These are phyloP conservation scores for Tagetes patula DNA, from an alignment of 129 eudicot genomes.

Conservation along the genomic window DNA sequence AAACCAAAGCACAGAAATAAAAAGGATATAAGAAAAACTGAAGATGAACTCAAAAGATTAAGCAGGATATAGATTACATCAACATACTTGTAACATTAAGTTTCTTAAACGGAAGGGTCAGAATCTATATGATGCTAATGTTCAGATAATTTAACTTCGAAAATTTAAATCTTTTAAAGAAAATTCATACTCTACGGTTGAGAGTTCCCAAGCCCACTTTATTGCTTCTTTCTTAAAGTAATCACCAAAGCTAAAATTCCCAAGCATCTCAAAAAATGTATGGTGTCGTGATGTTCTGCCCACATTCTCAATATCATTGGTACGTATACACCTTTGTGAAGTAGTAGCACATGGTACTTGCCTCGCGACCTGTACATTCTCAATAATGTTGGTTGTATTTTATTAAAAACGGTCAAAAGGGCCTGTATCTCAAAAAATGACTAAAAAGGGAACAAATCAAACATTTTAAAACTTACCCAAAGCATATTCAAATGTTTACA, in stretches of 20 bases:
- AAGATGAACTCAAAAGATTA: not conserved
- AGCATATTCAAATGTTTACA: not conserved
- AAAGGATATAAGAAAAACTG: not conserved
- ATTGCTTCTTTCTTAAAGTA: slow-evolving; percentile 94
- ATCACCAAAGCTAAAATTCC: slow-evolving; percentile 97
- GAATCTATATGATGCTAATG: no score
- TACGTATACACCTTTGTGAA: slow-evolving; percentile 91
- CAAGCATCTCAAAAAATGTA: slow-evolving; percentile 96
- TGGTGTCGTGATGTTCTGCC: slow-evolving; percentile 93
- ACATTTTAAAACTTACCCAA: slow-evolving; percentile 3
- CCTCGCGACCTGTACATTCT: slow-evolving; percentile 60
- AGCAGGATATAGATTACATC: not conserved
- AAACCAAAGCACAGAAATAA: slow-evolving; percentile 30
- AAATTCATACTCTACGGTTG: slow-evolving; percentile 56
- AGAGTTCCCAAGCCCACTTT: slow-evolving; percentile 98
- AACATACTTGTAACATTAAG: slow-evolving; percentile 1
- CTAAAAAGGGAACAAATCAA: not conserved
- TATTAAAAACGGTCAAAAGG: not conserved
- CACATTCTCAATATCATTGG: slow-evolving; percentile 92
- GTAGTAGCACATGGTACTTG: slow-evolving; percentile 88
- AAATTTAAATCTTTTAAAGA: not conserved
- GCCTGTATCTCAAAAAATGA: not conserved
- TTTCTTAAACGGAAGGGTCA: not conserved
- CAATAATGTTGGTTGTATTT: not conserved
- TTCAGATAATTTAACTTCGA: not conserved